These are phyloP conservation scores for Lactarius pseudohatsudake DNA, from an alignment of 768 basidiomycete species.

Conservation along the genomic window DNA sequence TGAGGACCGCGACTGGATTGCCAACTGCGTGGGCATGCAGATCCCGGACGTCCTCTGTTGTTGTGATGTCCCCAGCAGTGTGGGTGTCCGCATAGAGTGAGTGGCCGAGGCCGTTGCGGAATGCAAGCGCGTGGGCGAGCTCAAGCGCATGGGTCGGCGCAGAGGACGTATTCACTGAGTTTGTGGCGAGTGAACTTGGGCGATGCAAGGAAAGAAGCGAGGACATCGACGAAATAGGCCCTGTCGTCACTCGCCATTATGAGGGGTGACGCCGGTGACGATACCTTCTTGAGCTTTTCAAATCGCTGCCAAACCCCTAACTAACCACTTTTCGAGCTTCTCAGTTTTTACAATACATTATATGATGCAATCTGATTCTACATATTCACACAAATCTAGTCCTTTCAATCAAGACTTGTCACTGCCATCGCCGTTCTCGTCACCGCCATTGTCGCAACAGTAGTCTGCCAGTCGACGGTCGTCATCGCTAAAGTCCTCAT, in stretches of 20 bases:
- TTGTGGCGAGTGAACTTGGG: constrained; percentile 80
- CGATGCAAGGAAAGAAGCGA: constrained; percentile 81
- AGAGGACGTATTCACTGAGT: constrained; percentile 71
- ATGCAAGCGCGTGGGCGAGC: constrained; percentile 84
- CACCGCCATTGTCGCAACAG: no score
- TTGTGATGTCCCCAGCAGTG: constrained; percentile 46
- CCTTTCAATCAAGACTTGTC: no score
- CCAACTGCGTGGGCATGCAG: constrained; percentile 74
- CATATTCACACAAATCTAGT: no score
- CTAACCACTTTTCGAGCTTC: no score
- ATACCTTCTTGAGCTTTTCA: no score
- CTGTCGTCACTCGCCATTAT: constrained; percentile 41
- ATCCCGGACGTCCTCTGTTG: constrained; percentile 66
- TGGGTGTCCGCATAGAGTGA: constrained; percentile 84
- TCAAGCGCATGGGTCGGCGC: constrained; percentile 77
- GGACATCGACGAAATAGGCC: constrained; percentile 84
- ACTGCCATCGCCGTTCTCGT: no score
- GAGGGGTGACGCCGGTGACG: background rate
- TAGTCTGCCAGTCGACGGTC: no score
- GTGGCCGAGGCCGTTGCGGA: constrained; percentile 91
- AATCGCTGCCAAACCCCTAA: no score
- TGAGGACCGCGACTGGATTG: constrained; percentile 71
- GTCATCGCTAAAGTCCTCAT: no score
- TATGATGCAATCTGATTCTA: no score
- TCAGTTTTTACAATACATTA: no score